Base-by-base conservation (phyloP, 2,329 filamentous ascomycete genomes). In the Penicillium sp. region DNA sequence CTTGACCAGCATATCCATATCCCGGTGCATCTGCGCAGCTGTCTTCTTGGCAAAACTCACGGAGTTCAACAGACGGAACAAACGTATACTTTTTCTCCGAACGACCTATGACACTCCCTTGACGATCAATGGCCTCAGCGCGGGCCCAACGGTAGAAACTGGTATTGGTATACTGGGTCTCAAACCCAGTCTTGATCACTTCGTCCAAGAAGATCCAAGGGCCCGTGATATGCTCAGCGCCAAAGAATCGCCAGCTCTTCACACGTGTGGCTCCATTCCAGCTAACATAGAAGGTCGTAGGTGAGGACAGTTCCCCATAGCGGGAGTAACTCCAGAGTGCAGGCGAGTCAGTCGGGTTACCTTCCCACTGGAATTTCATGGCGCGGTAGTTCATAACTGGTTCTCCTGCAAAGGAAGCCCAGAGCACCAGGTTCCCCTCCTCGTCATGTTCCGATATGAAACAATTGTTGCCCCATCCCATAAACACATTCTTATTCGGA, bases 261-360 rank as follows among this genome's bases (percentile, higher is more conserved):
- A 67, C 59, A 22, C 60, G 60, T 5, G 64, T 67, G 5, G 64
- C 64, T 6, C 64, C 64, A 27, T 67, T 67, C 63, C 64, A 67
- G 42, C 63, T 65, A 8, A 59, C 63, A 33, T 67, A 67, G 34
- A 62, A 52, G 14, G 46, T 61, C 2, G 54, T 60, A 5, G 55
- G 40, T 0, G 59, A 54, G 22, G 49, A 44, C 0, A 48, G 39
- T 10, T 57, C 48, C 6, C 48, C 49, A 2, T 54, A 48, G 15
- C 49, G 52, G 6, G 65, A 58, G 34, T 66, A 68, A 0, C 59
- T 52, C 59, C 63, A 67, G 26, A 69, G 47, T 0, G 64, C 65
- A 2, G 66, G 66, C n/a, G 58, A 59, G 30, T 65, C 65, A 16
- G 58, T 61, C 3, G 66, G 66, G 15, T 57, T 54, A 2, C 60